Conservation (phyloP, 1,139 yeast species). For the Candida sp. region DNA sequence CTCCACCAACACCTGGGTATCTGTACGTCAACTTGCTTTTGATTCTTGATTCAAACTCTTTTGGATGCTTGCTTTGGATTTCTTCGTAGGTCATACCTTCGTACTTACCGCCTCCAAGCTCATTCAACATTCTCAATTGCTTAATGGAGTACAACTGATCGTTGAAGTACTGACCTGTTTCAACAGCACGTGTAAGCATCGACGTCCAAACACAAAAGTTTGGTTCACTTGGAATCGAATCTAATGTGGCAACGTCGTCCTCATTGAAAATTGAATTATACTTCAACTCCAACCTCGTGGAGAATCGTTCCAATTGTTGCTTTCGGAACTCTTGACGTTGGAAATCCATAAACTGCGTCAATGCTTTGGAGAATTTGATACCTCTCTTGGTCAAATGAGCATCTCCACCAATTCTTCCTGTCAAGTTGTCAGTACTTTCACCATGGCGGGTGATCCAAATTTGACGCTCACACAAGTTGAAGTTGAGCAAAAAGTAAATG, state of each 20-base stretch:
- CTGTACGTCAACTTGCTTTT: conserved; percentile 80
- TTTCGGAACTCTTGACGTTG: conserved; percentile 75
- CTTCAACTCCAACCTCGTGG: conserved; percentile 44
- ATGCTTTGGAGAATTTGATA: conserved; percentile 67
- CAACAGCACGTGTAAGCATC: conserved; percentile 77
- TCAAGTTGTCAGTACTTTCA: conserved; percentile 82
- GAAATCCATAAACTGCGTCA: conserved; percentile 73
- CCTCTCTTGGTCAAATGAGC: conserved; percentile 85
- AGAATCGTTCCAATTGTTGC: conserved; percentile 61
- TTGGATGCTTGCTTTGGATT: conserved; percentile 79
- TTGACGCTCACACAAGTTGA: conserved; percentile 89
- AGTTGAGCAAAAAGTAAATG: conserved; percentile 85
- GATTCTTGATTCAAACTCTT: conserved; percentile 78
- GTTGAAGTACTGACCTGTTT: conserved; percentile 77
- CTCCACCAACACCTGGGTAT: conserved; percentile 98
- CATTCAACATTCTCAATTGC: conserved; percentile 93
- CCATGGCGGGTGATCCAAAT: conserved; percentile 98
- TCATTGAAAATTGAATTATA: conserved; percentile 36
- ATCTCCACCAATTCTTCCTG: conserved; percentile 92
- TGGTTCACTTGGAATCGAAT: conserved; percentile 57
- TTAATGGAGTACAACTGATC: conserved; percentile 79
- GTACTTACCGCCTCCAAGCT: conserved; percentile 88
- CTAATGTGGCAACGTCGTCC: conserved; percentile 25
- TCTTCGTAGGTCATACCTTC: conserved; percentile 93
- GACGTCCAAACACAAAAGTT: conserved; percentile 94